Base-by-base conservation (phyloP, 768 basidiomycete genomes). In the Rhizopogon salebrosus region DNA sequence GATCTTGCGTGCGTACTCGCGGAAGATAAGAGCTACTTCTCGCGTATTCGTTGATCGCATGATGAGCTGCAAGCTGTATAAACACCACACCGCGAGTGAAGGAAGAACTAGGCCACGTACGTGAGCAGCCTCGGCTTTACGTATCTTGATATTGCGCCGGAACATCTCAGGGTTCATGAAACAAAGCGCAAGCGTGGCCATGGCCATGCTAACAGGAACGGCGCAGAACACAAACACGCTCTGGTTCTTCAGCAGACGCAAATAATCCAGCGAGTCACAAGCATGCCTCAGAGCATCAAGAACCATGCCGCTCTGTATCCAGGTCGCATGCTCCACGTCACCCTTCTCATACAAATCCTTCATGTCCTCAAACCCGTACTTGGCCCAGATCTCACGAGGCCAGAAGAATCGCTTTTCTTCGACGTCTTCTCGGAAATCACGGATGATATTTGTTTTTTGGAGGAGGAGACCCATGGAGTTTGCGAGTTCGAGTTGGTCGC, bases 391-490 rank as follows among this genome's bases (percentile, higher is more conserved):
- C 66, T 93, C 93, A 42, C 77, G 79, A 0, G 95, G 95, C 95
- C 97, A 99, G 77, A 98, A 98, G 64, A 80, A 88, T 39, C 95
- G 82, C 7, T 77, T 74, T 23, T 95, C 79, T 39, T 95, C 87
- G 13, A 83, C 78, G 67, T 99, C 95, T 69, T 99, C 95, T 41
- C 88, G 83, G 73, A 83, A 91, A 70, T 99, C 95, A 54, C 95
- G 90, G 51, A 93, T 91, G 69, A 99, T 97, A 69, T 99, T 99
- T 24, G 94, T 97, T 72, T 99, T 99, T 69, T 99, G 95, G 10
- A 99, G 81, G 41, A 98, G 74, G 27, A 93, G 78, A n/a, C 95
- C 95, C 87, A 97, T 92, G 9, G 88, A 88, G 72, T 97, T 95
- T 62, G 88, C 84, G 3, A 98, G 79, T 58, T 89, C 89, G 55